Evolutionary conservation across 2,329 filamentous ascomycete species (phyloP).

Genomic region (Fusarium armeniacum): DNA sequence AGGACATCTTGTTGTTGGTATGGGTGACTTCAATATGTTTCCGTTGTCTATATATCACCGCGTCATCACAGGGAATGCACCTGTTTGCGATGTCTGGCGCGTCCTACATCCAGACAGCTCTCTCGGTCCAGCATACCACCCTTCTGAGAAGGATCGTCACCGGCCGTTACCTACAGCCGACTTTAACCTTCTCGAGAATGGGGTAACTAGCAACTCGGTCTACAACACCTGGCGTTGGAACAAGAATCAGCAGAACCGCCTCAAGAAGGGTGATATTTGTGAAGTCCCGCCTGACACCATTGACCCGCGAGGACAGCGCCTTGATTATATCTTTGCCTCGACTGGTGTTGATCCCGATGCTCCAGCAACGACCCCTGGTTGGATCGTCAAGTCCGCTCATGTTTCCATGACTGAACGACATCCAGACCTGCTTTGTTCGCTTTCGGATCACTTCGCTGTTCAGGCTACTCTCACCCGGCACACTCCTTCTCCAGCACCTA

Average conservation of each 20-base stretch:
- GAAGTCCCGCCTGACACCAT: constrained; percentile 72
- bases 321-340: constrained; percentile 94
- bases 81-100: constrained; percentile 87
- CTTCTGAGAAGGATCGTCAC: constrained; percentile 74
- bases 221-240: constrained; percentile 97
- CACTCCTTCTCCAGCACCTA: constrained; percentile 47
- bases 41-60: constrained; percentile 87
- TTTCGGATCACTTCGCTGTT: constrained; percentile 96
- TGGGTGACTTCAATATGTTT: constrained; percentile 98
- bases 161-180: constrained; percentile 79
- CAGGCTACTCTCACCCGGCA: constrained; percentile 78
- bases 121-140: constrained; percentile 78
- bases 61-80: constrained; percentile 82
- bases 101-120: constrained; percentile 86
- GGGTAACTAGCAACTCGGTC: constrained; percentile 86
- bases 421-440: constrained; percentile 82
- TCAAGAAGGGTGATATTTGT: constrained; percentile 71
- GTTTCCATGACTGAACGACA: constrained; percentile 88
- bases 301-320: constrained; percentile 83
- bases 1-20: constrained; percentile 84
- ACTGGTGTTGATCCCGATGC: constrained; percentile 60
- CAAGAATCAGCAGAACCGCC: constrained; percentile 74
- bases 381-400: constrained; percentile 77
- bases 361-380: constrained; percentile 58
- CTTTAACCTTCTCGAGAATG: constrained; percentile 84